These are phyloP conservation scores for Tympanopsis confertula DNA, from an alignment of 2,329 filamentous ascomycete genomes.

Conservation along the genomic window DNA sequence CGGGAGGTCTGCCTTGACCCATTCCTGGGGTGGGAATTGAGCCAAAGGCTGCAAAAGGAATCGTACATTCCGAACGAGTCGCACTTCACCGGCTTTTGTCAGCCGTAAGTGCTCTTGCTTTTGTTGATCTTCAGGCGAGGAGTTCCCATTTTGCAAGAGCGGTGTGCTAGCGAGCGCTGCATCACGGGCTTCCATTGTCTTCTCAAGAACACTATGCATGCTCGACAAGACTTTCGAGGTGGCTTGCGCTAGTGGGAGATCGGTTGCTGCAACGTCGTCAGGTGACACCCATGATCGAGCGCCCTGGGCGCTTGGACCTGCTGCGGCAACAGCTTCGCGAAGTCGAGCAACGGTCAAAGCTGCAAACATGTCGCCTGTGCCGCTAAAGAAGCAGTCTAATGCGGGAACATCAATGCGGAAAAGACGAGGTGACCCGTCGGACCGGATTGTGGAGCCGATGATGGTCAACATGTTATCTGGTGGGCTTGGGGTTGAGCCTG, in stretches of 20 bases:
- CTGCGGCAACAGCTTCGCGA: conserved; percentile 61
- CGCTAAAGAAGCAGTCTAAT: conserved; percentile 87
- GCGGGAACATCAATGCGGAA: conserved; percentile 81
- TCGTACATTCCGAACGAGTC: conserved; percentile 64
- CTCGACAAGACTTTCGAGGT: conserved; percentile 79
- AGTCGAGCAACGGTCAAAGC: conserved; percentile 80
- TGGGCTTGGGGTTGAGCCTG: conserved; percentile 41
- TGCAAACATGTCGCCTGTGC: conserved; percentile 97
- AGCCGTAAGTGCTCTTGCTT: conserved; percentile 54
- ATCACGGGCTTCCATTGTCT: conserved; percentile 55
- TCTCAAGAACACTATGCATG: conserved; percentile 76
- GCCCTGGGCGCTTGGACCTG: conserved; percentile 28
- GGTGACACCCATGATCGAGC: conserved; percentile 63
- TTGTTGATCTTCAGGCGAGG: neutral
- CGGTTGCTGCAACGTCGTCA: conserved; percentile 55
- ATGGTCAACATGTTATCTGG: conserved; percentile 45
- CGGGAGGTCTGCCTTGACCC: conserved; percentile 17
- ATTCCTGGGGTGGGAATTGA: conserved; percentile 45
- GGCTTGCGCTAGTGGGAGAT: conserved; percentile 73
- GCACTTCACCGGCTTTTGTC: conserved; percentile 81
- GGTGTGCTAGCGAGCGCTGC: conserved; percentile 5
- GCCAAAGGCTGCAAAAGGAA: conserved; percentile 56
- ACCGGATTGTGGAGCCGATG: conserved; percentile 58
- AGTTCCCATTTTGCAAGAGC: too few relatives aligned
- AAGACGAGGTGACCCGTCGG: conserved; percentile 56